phyloP scores from a whole-genome alignment of 345 rosid genomes.

The Rhizophora apiculata region DNA sequence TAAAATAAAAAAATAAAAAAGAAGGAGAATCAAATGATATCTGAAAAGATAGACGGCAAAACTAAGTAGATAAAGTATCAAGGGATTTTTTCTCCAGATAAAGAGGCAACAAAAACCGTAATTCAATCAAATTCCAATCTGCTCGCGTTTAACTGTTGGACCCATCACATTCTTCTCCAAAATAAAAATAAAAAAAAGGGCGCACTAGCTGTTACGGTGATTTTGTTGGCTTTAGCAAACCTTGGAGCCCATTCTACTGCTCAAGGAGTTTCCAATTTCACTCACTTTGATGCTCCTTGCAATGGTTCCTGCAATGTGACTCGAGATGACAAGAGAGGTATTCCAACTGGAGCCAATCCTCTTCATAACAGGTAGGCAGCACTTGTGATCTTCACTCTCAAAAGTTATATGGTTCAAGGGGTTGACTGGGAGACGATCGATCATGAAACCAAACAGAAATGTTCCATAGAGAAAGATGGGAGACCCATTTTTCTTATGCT shows the following conservation, averaged over 20 bases:
- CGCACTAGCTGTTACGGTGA: not conserved
- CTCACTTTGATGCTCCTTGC: not conserved
- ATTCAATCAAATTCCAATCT: no score
- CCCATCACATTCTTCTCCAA: no score
- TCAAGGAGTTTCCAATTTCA: slow-evolving; percentile 1
- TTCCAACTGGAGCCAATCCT: slow-evolving; percentile 43
- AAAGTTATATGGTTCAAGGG: not conserved
- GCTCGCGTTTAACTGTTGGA: no score
- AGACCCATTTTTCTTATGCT: not conserved
- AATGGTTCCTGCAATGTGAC: slow-evolving; percentile 8
- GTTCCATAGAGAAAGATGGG: not conserved
- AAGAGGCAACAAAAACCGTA: no score
- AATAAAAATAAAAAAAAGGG: no score
- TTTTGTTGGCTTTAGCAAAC: slow-evolving; percentile 9
- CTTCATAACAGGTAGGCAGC: slow-evolving; percentile 36
- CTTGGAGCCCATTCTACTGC: not conserved
- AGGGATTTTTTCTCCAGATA: no score
- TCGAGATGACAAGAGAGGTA: slow-evolving; percentile 40
- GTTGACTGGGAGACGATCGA: not conserved
- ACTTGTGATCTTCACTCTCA: not conserved
- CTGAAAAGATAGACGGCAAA: no score
- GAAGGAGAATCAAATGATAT: no score
- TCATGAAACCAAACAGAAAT: not conserved
- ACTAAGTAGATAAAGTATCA: no score
- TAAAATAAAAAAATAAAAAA: no score